Percentiles rank a stretch among this genome's conserved stretches.
These are phyloP conservation scores for Chrysochromulina parva DNA, from an alignment of 78 protist species.

Conservation along the genomic window DNA sequence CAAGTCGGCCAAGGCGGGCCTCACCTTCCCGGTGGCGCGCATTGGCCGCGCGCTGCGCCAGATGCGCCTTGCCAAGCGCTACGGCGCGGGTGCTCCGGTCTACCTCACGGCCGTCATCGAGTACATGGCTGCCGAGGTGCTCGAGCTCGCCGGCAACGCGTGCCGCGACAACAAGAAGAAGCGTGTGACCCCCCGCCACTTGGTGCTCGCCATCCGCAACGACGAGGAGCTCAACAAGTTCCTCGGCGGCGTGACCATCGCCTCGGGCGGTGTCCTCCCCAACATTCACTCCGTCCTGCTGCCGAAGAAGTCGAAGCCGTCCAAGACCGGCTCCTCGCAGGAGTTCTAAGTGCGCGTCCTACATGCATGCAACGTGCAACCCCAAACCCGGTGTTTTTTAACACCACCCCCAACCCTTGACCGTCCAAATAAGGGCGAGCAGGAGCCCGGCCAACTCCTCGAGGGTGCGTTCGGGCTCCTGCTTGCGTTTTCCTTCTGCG, in stretches of 20 bases:
- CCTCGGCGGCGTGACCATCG: slow-evolving; percentile 51
- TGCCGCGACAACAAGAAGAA: slow-evolving; percentile 55
- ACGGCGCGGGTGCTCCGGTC: slow-evolving; percentile 92
- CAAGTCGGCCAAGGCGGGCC: slow-evolving; percentile 62
- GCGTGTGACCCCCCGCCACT: slow-evolving; percentile 61
- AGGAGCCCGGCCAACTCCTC: too few species aligned
- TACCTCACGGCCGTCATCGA: slow-evolving; percentile 97
- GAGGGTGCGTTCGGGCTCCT: too few species aligned
- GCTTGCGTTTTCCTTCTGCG: too few species aligned
- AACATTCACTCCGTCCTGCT: slow-evolving; percentile 30
- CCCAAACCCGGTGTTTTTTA: neutral
- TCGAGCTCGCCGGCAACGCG: slow-evolving; percentile 88
- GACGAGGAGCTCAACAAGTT: slow-evolving; percentile 66
- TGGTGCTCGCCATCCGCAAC: slow-evolving; percentile 58
- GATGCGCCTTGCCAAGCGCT: slow-evolving; percentile 65
- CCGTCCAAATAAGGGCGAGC: too few species aligned
- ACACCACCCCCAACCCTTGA: neutral
- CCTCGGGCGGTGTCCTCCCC: slow-evolving; percentile 66
- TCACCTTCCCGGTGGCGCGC: slow-evolving; percentile 67
- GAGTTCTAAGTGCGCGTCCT: neutral
- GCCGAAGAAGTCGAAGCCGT: neutral
- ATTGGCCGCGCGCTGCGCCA: slow-evolving; percentile 21
- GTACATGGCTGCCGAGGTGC: slow-evolving; percentile 93
- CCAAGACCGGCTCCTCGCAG: neutral
- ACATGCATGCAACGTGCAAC: neutral